Base-by-base conservation (phyloP, 2,329 filamentous ascomycete species). In the Aspergillus japonicus region DNA sequence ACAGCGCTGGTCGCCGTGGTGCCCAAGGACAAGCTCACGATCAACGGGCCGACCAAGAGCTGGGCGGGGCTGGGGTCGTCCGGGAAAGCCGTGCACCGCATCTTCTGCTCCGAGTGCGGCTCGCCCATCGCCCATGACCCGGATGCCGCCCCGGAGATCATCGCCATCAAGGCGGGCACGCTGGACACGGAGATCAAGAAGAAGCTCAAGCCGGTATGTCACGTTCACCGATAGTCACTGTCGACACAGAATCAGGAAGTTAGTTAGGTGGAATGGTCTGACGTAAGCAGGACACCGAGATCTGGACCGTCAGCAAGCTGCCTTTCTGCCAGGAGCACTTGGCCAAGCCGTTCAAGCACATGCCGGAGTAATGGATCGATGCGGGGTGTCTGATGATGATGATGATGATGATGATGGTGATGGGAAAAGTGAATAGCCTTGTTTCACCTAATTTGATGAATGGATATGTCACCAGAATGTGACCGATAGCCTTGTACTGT, bases 91-190 rank as follows among this genome's bases (percentile, higher is more conserved):
- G 87, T 89, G 63, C 86, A 88, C 80, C 86, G 87, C 65, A 79
- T 88, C 74, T 89, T 89, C 81, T 89, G 87, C 82, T 78, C 80
- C 64, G 86, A 89, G 71, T 89, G 87, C 75, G 87, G 87, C 64
- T 88, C 85, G 16, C 87, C 87, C 62, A 88, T 89, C 68, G 87
- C 87, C 61, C 87, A 89, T 75, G 87, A 89, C 75, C 87, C 87
- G 26, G 86, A 89, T 60, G 84, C 84, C n/a, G 86, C 86, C n/a
- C 87, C 86, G 39, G 81, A 83, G 64, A 89, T 89, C 76, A 89
- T 89, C 67, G 87, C 86, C 62, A 75, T 89, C 71, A 89, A 89
- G 83, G 87, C 81, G 35, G 87, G 87, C 60, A 86, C 85, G 23
- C 79, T 89, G 54, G 84, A 85, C 67, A 75, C 75, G 1, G 85